phyloP scores from a whole-genome alignment of 1,139 yeast species.

The Candida smagusa region DNA sequence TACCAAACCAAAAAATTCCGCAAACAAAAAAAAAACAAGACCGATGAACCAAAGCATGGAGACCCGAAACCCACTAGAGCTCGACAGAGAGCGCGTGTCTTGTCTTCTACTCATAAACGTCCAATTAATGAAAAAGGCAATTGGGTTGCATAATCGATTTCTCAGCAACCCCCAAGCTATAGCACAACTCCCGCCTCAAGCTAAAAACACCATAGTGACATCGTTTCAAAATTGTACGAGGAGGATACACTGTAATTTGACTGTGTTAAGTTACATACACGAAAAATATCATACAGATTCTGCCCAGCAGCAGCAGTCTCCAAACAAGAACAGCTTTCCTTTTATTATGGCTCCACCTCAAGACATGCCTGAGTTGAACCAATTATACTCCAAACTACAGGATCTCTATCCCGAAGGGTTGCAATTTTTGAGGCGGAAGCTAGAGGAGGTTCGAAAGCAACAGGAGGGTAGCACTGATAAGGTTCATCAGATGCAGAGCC shows the following conservation, averaged over 20 bases:
- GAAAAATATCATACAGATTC: slow-evolving; percentile 47
- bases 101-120: slow-evolving; percentile 51
- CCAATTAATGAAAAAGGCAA: slow-evolving; percentile 49
- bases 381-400: slow-evolving; percentile 45
- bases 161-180: slow-evolving; percentile 35
- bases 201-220: slow-evolving; percentile 38
- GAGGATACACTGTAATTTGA: slow-evolving; percentile 52
- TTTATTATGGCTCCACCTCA: slow-evolving; percentile 52
- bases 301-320: slow-evolving; percentile 21
- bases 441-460: slow-evolving; percentile 40
- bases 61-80: slow-evolving; percentile 13
- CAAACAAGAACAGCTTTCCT: slow-evolving; percentile 44
- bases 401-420: slow-evolving; percentile 56
- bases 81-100: slow-evolving; percentile 47
- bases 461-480: slow-evolving; percentile 8
- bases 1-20: neutral
- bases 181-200: slow-evolving; percentile 34
- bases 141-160: slow-evolving; percentile 34
- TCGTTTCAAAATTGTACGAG: slow-evolving; percentile 50
- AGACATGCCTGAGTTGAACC: slow-evolving; percentile 52
- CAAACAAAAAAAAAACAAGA: neutral
- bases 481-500: slow-evolving; percentile 1
- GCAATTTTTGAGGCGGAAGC: slow-evolving; percentile 45
- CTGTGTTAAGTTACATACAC: slow-evolving; percentile 51
- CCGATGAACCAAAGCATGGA: slow-evolving; percentile 6